Conservation (phyloP, 2,329 filamentous ascomycete species). For the Phialophora macrospora region DNA sequence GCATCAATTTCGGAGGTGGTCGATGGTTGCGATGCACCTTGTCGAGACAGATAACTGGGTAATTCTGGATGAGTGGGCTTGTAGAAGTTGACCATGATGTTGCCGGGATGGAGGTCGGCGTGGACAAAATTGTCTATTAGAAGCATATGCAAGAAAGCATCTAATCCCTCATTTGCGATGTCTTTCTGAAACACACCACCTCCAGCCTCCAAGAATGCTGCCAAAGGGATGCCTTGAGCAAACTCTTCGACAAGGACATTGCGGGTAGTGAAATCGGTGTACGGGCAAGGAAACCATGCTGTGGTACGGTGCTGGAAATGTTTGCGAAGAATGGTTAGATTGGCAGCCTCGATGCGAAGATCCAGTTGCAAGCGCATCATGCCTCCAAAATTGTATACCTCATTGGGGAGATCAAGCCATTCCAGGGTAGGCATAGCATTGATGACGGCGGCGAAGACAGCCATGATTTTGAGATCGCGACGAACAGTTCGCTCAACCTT, state of each 20-base stretch:
- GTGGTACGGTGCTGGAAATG: conserved; percentile 89
- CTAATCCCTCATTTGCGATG: conserved; percentile 91
- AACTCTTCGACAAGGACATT: conserved; percentile 95
- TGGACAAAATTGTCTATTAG: conserved; percentile 98
- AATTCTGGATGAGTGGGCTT: conserved; percentile 73
- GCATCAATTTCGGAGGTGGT: conserved; percentile 69
- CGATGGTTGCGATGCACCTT: conserved; percentile 47
- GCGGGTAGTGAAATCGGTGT: conserved; percentile 87
- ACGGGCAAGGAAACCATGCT: conserved; percentile 96
- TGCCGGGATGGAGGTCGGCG: conserved; percentile 93
- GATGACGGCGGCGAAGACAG: conserved; percentile 81
- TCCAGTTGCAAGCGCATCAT: conserved; percentile 99
- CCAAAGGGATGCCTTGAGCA: conserved; percentile 88
- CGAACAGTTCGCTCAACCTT: conserved; percentile 85
- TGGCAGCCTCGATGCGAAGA: conserved; percentile 90
- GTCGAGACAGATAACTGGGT: conserved; percentile 52
- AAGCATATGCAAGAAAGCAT: conserved; percentile 95
- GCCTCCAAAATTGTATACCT: conserved; percentile 90
- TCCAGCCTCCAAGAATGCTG: conserved; percentile 88
- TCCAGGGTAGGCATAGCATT: conserved; percentile 92
- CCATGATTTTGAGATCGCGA: conserved; percentile 93
- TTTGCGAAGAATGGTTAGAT: conserved; percentile 81
- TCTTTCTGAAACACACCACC: conserved; percentile 92
- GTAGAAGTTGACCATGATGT: conserved; percentile 99
- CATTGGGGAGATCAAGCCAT: conserved; percentile 94